phyloP scores from a whole-genome alignment of 2,329 filamentous ascomycete genomes.

The Exophiala bonariae region DNA sequence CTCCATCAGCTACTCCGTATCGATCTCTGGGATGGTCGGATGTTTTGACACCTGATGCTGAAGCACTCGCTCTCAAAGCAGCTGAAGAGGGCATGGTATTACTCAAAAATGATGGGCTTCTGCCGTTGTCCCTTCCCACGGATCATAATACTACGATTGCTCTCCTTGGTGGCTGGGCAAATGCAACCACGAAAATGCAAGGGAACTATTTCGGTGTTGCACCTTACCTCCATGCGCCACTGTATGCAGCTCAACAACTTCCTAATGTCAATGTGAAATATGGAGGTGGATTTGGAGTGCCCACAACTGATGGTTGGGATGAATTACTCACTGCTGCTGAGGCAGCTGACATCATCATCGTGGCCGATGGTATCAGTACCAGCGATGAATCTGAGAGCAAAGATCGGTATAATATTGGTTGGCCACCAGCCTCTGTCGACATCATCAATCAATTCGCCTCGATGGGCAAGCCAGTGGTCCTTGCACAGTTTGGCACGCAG shows the following conservation, averaged over 20 bases:
- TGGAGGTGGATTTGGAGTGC: constrained; percentile 34
- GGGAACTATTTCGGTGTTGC: constrained; percentile 61
- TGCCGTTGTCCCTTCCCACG: constrained; percentile 44
- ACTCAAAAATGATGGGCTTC: constrained; percentile 53
- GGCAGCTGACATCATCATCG: constrained; percentile 39
- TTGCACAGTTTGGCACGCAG: constrained; percentile 46
- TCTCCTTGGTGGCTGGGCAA: constrained; percentile 60
- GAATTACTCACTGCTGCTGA: constrained; percentile 36
- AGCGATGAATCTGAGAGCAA: constrained; percentile 42
- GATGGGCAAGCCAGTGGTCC: constrained; percentile 40
- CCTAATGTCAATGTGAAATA: constrained; percentile 49
- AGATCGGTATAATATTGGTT: constrained; percentile 43
- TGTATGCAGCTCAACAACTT: constrained; percentile 50
- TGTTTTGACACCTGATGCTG: constrained; percentile 56
- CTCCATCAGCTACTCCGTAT: constrained; percentile 44
- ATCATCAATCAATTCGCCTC: constrained; percentile 39
- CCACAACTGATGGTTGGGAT: constrained; percentile 36
- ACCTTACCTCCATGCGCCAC: constrained; percentile 56
- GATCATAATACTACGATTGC: constrained; percentile 46
- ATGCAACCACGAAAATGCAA: constrained; percentile 57
- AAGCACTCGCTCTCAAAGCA: constrained; percentile 58
- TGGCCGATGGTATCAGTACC: constrained; percentile 44
- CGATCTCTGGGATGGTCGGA: constrained; percentile 55
- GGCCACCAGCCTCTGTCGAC: constrained; percentile 44
- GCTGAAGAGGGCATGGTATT: constrained; percentile 48